Percentiles rank a stretch among this genome's conserved stretches.
Conservation (phyloP, 139 green algal species). For the Astrephomene gubernaculifera region DNA sequence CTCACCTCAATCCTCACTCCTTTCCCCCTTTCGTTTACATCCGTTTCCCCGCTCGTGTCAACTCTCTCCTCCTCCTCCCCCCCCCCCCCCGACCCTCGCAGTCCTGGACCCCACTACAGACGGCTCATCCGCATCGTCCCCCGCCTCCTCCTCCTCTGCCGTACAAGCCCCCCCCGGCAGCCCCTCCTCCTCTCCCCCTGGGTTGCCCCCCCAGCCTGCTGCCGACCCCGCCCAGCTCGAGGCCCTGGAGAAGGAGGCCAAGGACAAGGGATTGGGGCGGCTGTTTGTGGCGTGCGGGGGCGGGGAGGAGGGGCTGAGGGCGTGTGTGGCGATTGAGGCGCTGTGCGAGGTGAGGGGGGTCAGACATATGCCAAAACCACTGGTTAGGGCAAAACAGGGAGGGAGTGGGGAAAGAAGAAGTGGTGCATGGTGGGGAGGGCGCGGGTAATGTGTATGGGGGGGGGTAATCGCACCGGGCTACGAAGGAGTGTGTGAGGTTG, state of each 20-base stretch:
- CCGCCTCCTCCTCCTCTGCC: background rate
- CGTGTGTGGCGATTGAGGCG: conserved; percentile 73
- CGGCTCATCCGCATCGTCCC: too few species aligned
- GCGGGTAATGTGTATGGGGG: too few species aligned
- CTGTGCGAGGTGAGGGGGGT: conserved; percentile 73
- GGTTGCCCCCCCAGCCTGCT: background rate
- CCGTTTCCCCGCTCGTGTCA: background rate
- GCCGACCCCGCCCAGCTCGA: conserved; percentile 44
- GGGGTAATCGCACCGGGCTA: too few species aligned
- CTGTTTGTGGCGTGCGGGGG: conserved; percentile 24
- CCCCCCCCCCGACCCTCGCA: background rate
- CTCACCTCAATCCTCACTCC: too few species aligned
- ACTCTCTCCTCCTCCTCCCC: background rate
- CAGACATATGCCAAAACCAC: too few species aligned
- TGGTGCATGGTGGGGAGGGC: too few species aligned
- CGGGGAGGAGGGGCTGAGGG: conserved; percentile 28
- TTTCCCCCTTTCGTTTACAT: background rate
- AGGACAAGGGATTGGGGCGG: conserved; percentile 33
- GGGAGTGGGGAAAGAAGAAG: too few species aligned
- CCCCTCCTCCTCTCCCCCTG: background rate
- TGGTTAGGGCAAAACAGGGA: too few species aligned
- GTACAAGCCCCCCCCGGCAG: background rate
- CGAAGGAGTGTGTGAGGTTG: too few species aligned
- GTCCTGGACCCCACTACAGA: background rate
- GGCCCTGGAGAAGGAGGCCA: conserved; percentile 48